Conservation (phyloP, 305 asterid genomes). For the Rubia tinctorum region DNA sequence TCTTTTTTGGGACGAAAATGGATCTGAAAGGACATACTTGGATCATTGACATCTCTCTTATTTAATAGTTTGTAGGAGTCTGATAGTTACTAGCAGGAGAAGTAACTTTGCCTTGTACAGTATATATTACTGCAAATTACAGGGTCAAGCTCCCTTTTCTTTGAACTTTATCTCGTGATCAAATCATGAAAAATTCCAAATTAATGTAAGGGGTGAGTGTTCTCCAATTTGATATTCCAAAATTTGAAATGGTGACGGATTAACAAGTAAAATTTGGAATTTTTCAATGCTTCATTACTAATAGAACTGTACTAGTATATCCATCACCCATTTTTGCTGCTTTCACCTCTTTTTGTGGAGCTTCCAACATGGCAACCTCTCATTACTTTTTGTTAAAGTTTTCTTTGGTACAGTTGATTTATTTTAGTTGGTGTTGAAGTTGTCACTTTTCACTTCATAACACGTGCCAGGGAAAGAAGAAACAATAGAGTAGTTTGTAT, state of each 20-base stretch:
- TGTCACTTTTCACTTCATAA: conserved; percentile 3
- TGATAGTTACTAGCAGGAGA: neutral
- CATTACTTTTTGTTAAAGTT: neutral
- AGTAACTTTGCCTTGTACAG: neutral
- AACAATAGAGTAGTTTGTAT: neutral
- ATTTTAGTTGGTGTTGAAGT: neutral
- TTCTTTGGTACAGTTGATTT: neutral
- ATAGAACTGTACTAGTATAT: neutral
- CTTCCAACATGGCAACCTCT: neutral
- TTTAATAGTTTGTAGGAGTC: neutral
- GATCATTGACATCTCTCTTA: neutral
- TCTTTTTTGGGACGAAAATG: neutral
- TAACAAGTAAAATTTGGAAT: neutral
- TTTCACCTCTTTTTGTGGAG: neutral
- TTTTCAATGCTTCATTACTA: neutral
- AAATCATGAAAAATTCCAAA: neutral
- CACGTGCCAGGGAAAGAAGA: neutral
- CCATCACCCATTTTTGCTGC: neutral
- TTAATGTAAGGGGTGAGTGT: neutral
- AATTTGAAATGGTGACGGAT: conserved; percentile 2
- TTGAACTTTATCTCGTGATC: neutral
- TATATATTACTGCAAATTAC: neutral
- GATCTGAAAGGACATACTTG: neutral
- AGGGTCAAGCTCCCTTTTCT: neutral
- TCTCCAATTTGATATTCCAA: neutral